Base-by-base conservation (phyloP, 2,329 filamentous ascomycete species). In the Exophiala calicioides region DNA sequence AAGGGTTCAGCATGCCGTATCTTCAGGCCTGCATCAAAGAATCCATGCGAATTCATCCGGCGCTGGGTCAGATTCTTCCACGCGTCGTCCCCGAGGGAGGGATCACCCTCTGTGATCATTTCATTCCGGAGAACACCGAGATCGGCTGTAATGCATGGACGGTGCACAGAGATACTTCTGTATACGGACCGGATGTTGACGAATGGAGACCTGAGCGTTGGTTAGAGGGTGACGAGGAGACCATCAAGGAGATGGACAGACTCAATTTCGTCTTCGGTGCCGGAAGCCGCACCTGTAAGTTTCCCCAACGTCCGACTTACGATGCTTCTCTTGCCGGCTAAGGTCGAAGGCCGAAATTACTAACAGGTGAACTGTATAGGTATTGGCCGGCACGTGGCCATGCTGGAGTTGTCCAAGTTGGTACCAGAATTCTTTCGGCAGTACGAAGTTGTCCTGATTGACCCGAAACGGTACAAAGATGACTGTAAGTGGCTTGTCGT, bases 231-330 rank as follows among this genome's bases (percentile, higher is more conserved):
- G n/a, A n/a, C n/a, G n/a, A n/a, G n/a, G n/a, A n/a, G n/a, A n/a
- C n/a, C n/a, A n/a, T n/a, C 51, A n/a, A n/a, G n/a, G 13, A 35
- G 23, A 37, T 40, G 27, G 37, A 50, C 21, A 15, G 29, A 1
- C 21, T 32, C 13, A 15, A 30, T 15, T 29, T n/a, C n/a, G n/a
- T n/a, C n/a, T 80, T 79, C 57, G 76, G 76, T 1, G 72, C 70
- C 3, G 76, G 77, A 0, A 66, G 72, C 2, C 59, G 76, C 51
- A 78, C 76, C 2, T 57, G 57, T 35, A n/a, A n/a, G n/a, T n/a
- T n/a, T n/a, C n/a, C n/a, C n/a, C n/a, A n/a, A n/a, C n/a, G n/a
- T n/a, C n/a, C n/a, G n/a, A n/a, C n/a, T n/a, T n/a, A n/a, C n/a
- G n/a, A n/a, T n/a, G n/a, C n/a, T n/a, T n/a, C n/a, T n/a, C n/a